A percentile compares a stretch with the other conserved stretches of the same genome.
These are phyloP conservation scores for Ceratocystis variospora DNA, from an alignment of 2,329 filamentous ascomycete genomes.

Conservation along the genomic window DNA sequence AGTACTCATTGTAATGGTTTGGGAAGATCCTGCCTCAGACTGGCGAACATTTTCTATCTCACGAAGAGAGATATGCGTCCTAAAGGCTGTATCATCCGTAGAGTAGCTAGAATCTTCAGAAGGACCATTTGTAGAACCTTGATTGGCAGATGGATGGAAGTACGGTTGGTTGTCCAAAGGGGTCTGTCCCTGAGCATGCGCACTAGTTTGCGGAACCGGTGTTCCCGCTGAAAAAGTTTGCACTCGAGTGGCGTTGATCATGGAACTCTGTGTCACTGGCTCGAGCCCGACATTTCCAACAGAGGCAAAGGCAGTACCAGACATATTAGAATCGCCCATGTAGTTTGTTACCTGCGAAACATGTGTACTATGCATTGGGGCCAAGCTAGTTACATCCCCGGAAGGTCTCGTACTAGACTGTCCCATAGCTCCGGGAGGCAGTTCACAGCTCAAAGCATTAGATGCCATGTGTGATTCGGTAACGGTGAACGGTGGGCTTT, in stretches of 20 bases:
- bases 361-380: not conserved
- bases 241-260: not conserved
- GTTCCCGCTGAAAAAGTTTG: not conserved
- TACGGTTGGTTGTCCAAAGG: not conserved
- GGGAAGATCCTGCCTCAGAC: not conserved
- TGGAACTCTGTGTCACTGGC: not conserved
- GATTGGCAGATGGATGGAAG: not conserved
- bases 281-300: not conserved
- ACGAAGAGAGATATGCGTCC: not conserved
- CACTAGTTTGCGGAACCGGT: not conserved
- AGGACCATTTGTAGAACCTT: not conserved
- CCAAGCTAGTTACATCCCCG: not conserved
- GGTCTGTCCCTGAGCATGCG: not conserved
- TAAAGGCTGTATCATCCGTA: not conserved
- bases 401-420: too few species aligned
- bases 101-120: not conserved
- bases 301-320: too few species aligned
- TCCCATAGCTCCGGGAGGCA: not conserved
- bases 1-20: not conserved
- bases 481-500: not conserved
- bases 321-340: not conserved
- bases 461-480: not conserved
- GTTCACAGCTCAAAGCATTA: not conserved
- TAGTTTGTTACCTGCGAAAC: not conserved
- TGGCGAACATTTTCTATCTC: not conserved